Base-by-base conservation (phyloP, 176 grass and related monocot species). In the Oryza brachyantha region DNA sequence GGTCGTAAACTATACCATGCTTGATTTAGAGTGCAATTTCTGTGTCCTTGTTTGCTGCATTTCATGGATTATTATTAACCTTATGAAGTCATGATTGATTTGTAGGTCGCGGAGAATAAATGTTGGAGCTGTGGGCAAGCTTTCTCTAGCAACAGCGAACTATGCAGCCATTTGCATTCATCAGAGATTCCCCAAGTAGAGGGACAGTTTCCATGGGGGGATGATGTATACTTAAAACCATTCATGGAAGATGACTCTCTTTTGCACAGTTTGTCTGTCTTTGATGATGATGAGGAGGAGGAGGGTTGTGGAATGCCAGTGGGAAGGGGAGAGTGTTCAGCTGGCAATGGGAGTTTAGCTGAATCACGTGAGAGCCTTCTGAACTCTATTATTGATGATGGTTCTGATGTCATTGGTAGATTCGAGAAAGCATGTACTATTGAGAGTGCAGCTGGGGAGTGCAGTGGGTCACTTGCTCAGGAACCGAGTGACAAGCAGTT, bases 241-340 rank as follows among this genome's bases (percentile, higher is more conserved):
- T 95, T 86, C 83, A 80, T 93, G 86, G 83, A 83, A 31, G 90
- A 93, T 37, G 96, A 95, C 37, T 76, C 92, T 22, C 86, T 98
- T 83, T 73, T 98, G 84, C 92, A 98, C 63, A 91, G 85, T 81
- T 83, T 98, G 70, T 89, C 57, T 22, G 48, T 87, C 29, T 80
- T 83, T 26, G 85, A 90, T 14, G 89, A 92, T 19, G 85, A 88
- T 1, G 87, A 88, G 0, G 87, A 87, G 0, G 87, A 87, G 8
- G 85, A 88, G 34, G 83, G 78, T 29, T 68, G 70, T 70, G 86
- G 42, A 13, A 29, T 57, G 24, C 48, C 61, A 72, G 50, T 81
- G 40, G 78, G 89, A 85, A 83, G 40, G 59, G 85, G 85, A 12
- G 83, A 87, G 24, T 80, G 67, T 58, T 72, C 64, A 66, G n/a